Evolutionary conservation across 495 filamentous ascomycete genomes (phyloP), one percentile per base, ranked within the genome.

Genomic region (Neurospora intermedia): DNA sequence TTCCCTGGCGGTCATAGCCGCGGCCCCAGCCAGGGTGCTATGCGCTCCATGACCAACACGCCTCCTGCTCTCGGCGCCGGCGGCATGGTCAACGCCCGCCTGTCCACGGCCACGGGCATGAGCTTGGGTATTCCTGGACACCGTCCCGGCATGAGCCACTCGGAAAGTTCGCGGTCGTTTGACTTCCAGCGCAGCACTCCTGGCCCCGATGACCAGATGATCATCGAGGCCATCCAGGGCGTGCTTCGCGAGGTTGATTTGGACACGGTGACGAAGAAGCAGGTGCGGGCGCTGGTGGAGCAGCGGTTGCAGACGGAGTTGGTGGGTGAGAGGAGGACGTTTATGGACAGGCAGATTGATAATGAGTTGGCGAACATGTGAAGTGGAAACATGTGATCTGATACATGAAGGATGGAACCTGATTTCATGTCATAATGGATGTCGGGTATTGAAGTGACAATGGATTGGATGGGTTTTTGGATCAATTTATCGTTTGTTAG

Each of bases 191-290:
- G 87, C 71, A 16, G 27, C 45, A 83, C 86, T 71, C 78, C 81
- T 10, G 93, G 93, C 0, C 92, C 93, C 5, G 91, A 93, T 72
- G 88, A 90, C 76, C 90, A 92, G 70, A 83, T 82, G 73, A 98
- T 99, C 72, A 84, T 92, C 54, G 93, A 97, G 71, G 91, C 92
- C 13, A 93, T 98, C 74, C 91, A 93, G 76, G 81, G 84, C 69
- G 94, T 93, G 78, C 84, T 99, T 74, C 83, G 87, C n/a, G 95
- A 97, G 78, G 94, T 97, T 3, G 94, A 99, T 82, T 83, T 99
- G 27, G 96, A 99, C 80, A 94, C 86, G 18, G 93, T 99, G 42
- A 99, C 96, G 20, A 99, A 99, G 89, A 99, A 98, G 84, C 96
- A 98, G 86, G 92, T 96, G 72, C 88, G 93, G 69, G 94, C 92